Conservation (phyloP, 1,284 basidiomycete genomes). For the Phenoliferia sp. region DNA sequence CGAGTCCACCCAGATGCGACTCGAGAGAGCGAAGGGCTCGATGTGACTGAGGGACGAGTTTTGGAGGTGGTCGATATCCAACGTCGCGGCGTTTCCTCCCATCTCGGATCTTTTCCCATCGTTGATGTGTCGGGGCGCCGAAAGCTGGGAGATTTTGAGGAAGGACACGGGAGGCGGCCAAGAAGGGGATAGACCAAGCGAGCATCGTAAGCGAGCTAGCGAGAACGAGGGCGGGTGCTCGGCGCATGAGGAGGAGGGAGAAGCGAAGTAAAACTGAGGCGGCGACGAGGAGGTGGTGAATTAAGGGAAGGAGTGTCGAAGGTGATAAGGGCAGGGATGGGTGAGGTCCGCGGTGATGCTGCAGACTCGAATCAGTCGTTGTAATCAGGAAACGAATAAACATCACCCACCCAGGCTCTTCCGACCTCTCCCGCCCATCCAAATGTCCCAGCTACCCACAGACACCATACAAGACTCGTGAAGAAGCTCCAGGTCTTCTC, state of each 20-base stretch:
- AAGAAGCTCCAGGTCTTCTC: slow-evolving; percentile 23
- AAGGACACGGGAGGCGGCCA: slow-evolving; percentile 31
- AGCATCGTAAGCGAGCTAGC: slow-evolving; percentile 32
- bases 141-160: slow-evolving; percentile 32
- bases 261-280: slow-evolving; percentile 22
- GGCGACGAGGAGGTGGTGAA: slow-evolving; percentile 31
- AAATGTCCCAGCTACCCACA: slow-evolving; percentile 30
- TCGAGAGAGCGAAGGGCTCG: slow-evolving; percentile 31
- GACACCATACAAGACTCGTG: slow-evolving; percentile 24
- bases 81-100: slow-evolving; percentile 27
- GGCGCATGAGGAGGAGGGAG: slow-evolving; percentile 20
- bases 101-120: slow-evolving; percentile 30
- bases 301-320: slow-evolving; percentile 29
- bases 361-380: not conserved
- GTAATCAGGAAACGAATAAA: not conserved
- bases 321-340: slow-evolving; percentile 29
- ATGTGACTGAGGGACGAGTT: slow-evolving; percentile 27
- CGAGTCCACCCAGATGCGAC: slow-evolving; percentile 29
- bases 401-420: slow-evolving; percentile 20
- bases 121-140: slow-evolving; percentile 30
- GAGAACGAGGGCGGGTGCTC: slow-evolving; percentile 23
- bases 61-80: slow-evolving; percentile 31
- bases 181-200: slow-evolving; percentile 31
- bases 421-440: slow-evolving; percentile 32
- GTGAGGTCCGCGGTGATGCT: slow-evolving; percentile 26